Conservation (phyloP, 2,329 filamentous ascomycete genomes). For the Paramyrothecium sp. region DNA sequence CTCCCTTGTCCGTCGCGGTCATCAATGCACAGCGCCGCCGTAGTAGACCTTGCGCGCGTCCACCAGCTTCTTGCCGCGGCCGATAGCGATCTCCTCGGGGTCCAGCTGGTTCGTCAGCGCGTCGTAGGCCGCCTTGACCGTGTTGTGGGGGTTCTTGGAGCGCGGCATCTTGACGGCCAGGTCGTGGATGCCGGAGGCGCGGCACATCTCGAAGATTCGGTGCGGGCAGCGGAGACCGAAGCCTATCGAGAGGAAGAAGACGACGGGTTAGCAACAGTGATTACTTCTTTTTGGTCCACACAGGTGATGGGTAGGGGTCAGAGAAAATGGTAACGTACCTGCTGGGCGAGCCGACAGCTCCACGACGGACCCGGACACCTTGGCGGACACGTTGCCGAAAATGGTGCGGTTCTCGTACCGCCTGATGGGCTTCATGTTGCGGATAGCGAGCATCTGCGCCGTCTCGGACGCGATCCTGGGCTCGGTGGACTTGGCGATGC, state of each 20-base stretch:
- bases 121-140: constrained; percentile 85
- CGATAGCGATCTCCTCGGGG: constrained; percentile 86
- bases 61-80: constrained; percentile 90
- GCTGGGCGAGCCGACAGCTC: constrained; percentile 80
- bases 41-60: constrained; percentile 98
- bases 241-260: constrained; percentile 49
- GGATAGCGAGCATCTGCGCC: constrained; percentile 77
- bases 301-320: too few species aligned
- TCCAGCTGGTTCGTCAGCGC: constrained; percentile 81
- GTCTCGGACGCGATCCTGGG: constrained; percentile 64
- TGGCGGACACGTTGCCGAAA: constrained; percentile 78
- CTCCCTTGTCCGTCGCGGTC: too few species aligned
- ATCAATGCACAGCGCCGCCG: constrained; percentile 68
- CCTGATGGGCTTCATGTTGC: constrained; percentile 89
- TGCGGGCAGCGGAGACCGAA: constrained; percentile 92
- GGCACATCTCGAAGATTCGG: constrained; percentile 92
- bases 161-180: constrained; percentile 80
- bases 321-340: constrained; percentile 56
- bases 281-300: too few species aligned
- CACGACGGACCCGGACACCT: constrained; percentile 85
- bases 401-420: constrained; percentile 92
- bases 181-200: constrained; percentile 82
- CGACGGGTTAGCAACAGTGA: constrained; percentile 1
- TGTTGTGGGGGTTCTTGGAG: constrained; percentile 95
- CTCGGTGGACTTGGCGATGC: constrained; percentile 86